Percentiles rank a stretch among this genome's conserved stretches.
Evolutionary conservation across 140 eudicot genomes (phyloP).

Genomic region (Senecio squalidus): DNA sequence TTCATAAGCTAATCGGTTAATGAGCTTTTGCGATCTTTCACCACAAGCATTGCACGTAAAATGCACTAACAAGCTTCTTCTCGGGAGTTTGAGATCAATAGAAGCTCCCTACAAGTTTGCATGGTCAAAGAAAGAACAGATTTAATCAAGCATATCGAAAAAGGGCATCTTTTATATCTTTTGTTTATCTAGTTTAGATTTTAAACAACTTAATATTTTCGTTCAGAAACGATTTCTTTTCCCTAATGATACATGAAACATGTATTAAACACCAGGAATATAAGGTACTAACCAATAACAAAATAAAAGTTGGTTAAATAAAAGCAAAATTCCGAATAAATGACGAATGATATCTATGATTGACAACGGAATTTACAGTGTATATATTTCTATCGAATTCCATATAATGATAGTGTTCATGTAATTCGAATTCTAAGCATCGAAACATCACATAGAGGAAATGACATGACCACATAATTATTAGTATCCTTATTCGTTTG

Average conservation of each 20-base stretch:
- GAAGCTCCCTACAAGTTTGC: slow-evolving; percentile 46
- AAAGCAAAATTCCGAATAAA: neutral
- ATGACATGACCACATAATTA: neutral
- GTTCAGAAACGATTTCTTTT: neutral
- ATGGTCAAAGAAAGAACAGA: slow-evolving; percentile 1
- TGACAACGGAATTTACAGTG: slow-evolving; percentile 4
- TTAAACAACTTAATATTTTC: neutral
- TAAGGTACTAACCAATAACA: neutral
- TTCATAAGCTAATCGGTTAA: slow-evolving; percentile 64
- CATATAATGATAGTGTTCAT: neutral
- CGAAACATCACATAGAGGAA: neutral
- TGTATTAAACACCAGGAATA: neutral
- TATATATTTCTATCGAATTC: slow-evolving; percentile 16
- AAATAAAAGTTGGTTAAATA: neutral
- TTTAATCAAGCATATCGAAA: neutral
- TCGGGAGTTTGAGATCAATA: slow-evolving; percentile 63
- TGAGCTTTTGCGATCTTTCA: slow-evolving; percentile 57
- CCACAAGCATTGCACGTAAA: slow-evolving; percentile 84
- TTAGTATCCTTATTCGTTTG: slow-evolving; percentile 10
- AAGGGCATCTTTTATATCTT: neutral
- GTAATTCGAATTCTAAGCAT: neutral
- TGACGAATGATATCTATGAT: neutral
- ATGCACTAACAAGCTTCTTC: slow-evolving; percentile 74
- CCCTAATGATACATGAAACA: neutral
- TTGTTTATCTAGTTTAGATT: neutral